phyloP scores from a whole-genome alignment of 1,284 basidiomycete species.

The Ceratobasidium sp. region DNA sequence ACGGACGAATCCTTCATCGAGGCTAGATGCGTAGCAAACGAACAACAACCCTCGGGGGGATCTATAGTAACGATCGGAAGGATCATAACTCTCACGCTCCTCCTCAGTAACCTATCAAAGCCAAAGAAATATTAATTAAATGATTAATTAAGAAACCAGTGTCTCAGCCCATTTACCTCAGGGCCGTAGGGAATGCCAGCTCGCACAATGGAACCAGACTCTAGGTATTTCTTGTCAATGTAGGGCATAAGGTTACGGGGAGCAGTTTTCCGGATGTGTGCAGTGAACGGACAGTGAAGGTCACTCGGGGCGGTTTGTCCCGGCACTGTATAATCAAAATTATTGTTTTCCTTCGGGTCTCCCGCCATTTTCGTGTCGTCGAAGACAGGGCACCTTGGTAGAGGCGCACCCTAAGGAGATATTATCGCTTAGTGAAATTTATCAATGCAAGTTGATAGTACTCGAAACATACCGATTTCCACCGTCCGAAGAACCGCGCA shows the following conservation, averaged over 20 bases:
- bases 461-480: constrained; percentile 37
- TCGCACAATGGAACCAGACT: constrained; percentile 44
- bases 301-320: constrained; percentile 27
- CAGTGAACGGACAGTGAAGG: constrained; percentile 48
- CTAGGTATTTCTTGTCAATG: constrained; percentile 40
- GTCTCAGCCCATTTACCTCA: constrained; percentile 44
- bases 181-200: constrained; percentile 48
- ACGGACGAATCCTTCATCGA: constrained; percentile 47
- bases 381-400: constrained; percentile 25
- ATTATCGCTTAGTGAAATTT: background rate
- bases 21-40: constrained; percentile 48
- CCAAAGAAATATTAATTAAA: too few relatives aligned
- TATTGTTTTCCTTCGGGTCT: constrained; percentile 44
- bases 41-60: constrained; percentile 47
- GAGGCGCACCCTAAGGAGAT: background rate
- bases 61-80: too few relatives aligned
- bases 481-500: constrained; percentile 48
- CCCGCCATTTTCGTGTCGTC: constrained; percentile 31
- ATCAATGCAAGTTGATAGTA: background rate
- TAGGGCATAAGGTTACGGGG: constrained; percentile 47
- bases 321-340: constrained; percentile 46
- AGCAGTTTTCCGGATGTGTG: constrained; percentile 49
- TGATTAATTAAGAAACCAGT: too few relatives aligned
- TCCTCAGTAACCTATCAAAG: background rate
- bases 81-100: background rate